Percentiles rank a stretch among this genome's conserved stretches.
Conservation (phyloP, 805 yeast species). For the Phaffomyces antillensis region DNA sequence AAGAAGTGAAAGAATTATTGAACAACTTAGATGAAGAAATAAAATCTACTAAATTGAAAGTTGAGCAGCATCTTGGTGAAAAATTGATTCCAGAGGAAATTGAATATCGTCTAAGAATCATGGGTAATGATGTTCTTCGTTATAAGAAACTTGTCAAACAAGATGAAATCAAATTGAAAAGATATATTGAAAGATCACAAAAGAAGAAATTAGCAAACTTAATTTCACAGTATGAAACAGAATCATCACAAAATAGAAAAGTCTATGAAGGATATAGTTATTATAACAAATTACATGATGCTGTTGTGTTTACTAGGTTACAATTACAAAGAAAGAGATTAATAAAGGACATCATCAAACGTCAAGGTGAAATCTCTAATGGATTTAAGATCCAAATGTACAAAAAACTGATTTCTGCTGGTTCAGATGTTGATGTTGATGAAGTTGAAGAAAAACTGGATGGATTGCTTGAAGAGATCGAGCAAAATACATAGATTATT, state of each 20-base stretch:
- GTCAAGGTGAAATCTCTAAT: slow-evolving; percentile 13
- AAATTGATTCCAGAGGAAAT: slow-evolving; percentile 7
- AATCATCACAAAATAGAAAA: background rate
- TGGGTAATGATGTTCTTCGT: slow-evolving; percentile 13
- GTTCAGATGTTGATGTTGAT: slow-evolving; percentile 59
- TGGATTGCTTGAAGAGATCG: slow-evolving; percentile 39
- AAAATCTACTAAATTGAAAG: slow-evolving; percentile 23
- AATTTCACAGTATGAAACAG: background rate
- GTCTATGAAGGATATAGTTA: background rate
- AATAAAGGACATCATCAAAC: slow-evolving; percentile 28
- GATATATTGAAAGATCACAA: slow-evolving; percentile 27
- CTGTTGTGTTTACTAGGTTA: slow-evolving; percentile 30
- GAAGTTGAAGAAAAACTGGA: slow-evolving; percentile 64
- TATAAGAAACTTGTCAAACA: slow-evolving; percentile 12
- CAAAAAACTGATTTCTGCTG: slow-evolving; percentile 57
- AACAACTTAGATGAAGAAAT: slow-evolving; percentile 35
- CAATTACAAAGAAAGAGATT: slow-evolving; percentile 36
- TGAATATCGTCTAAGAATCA: slow-evolving; percentile 6
- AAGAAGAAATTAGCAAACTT: slow-evolving; percentile 11
- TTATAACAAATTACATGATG: slow-evolving; percentile 18
- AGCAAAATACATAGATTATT: background rate
- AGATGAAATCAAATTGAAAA: slow-evolving; percentile 21
- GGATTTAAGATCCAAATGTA: slow-evolving; percentile 58
- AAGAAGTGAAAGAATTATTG: slow-evolving; percentile 39
- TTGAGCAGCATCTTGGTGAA: slow-evolving; percentile 19